These are phyloP conservation scores for Hymenoscyphus scutula DNA, from an alignment of 2,329 filamentous ascomycete genomes.

Conservation along the genomic window DNA sequence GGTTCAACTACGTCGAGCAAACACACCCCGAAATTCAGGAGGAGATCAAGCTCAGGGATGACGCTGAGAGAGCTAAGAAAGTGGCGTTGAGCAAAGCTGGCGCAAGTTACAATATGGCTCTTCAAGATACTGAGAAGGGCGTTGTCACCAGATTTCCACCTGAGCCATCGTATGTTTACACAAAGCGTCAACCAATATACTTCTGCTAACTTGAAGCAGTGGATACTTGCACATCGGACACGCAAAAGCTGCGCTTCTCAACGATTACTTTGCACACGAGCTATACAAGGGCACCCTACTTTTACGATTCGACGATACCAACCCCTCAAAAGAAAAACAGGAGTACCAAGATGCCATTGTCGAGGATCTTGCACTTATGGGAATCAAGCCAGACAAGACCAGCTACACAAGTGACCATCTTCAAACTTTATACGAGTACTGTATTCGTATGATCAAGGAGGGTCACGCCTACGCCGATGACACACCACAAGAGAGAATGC, in stretches of 20 bases:
- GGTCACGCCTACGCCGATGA: conserved; percentile 94
- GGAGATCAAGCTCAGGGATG: conserved; percentile 68
- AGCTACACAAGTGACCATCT: conserved; percentile 97
- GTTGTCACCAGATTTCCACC: conserved; percentile 92
- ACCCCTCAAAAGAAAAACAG: conserved; percentile 94
- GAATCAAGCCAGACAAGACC: conserved; percentile 81
- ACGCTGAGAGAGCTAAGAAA: conserved; percentile 67
- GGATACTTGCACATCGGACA: conserved; percentile 95
- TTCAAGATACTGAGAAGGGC: conserved; percentile 80
- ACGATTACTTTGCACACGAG: conserved; percentile 95
- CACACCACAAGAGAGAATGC: conserved; percentile 86
- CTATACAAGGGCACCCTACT: conserved; percentile 89
- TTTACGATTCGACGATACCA: conserved; percentile 94
- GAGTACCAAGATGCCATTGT: conserved; percentile 94
- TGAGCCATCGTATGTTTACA: conserved; percentile 72
- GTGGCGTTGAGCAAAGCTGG: conserved; percentile 70
- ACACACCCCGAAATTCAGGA: conserved; percentile 72
- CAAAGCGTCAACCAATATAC: neutral
- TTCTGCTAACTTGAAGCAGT: conserved; percentile 25
- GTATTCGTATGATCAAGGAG: conserved; percentile 77
- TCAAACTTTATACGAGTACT: conserved; percentile 83
- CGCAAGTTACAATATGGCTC: conserved; percentile 83
- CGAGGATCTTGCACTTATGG: conserved; percentile 87
- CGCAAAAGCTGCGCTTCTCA: conserved; percentile 88
- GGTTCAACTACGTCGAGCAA: conserved; percentile 85